A percentile compares a stretch with the other conserved stretches of the same genome.
Evolutionary conservation across 192 early-diverging fungal genomes (phyloP).

Genomic region (Anaeromyces robustus): DNA sequence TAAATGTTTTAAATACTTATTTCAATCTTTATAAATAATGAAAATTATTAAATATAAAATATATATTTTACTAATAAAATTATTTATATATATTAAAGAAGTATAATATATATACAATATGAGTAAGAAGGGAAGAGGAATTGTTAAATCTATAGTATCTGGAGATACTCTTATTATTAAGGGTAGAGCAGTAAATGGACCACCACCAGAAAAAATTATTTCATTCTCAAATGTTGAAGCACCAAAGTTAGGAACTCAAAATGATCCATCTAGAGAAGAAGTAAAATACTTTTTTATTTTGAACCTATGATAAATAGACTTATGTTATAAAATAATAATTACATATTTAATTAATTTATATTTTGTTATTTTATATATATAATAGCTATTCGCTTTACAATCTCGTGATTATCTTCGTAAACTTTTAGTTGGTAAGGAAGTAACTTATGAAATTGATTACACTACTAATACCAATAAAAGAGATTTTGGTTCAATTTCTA

Average conservation of each 20-base stretch:
- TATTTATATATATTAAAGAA: too few relatives aligned
- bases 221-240: conserved; percentile 66
- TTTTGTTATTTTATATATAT: too few relatives aligned
- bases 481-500: conserved; percentile 30
- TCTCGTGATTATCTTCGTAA: conserved; percentile 79
- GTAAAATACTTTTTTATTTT: conserved; percentile 27
- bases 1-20: too few relatives aligned
- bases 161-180: conserved; percentile 84
- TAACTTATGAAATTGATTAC: conserved; percentile 67
- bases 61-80: too few relatives aligned
- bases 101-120: not conserved
- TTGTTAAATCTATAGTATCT: conserved; percentile 77
- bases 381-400: conserved; percentile 61
- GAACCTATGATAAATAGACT: too few relatives aligned
- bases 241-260: conserved; percentile 61
- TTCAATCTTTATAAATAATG: too few relatives aligned
- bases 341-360: too few relatives aligned
- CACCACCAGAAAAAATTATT: conserved; percentile 72
- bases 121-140: conserved; percentile 26
- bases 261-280: conserved; percentile 71
- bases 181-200: conserved; percentile 60
- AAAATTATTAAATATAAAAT: too few relatives aligned
- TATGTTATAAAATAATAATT: too few relatives aligned
- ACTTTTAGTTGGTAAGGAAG: conserved; percentile 75
- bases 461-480: conserved; percentile 43